Evolutionary conservation across 169 alveolate genomes (phyloP), one percentile per base, ranked within the genome.

Genomic region (Cardiosporidium cionae): DNA sequence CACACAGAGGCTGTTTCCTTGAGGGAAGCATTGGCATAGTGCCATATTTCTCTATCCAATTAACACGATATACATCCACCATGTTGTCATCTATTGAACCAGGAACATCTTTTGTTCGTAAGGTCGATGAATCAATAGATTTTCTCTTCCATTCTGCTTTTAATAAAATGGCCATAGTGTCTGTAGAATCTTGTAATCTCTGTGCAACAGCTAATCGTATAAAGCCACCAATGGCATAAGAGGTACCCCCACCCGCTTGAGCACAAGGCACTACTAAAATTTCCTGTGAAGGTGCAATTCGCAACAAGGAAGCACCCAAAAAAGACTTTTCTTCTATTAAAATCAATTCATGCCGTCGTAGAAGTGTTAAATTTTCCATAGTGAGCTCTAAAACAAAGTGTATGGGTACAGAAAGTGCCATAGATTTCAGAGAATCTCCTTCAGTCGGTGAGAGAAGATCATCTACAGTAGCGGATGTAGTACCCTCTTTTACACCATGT

Each of bases 1-100:
- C 65, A 52, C 82, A 65, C 36, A 75, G 76, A 6, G 82, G 82
- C 62, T 75, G 82, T 29, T 75, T 75, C 3, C 82, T 44, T 3
- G 75, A 52, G 5, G 82, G 82, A 34, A 75, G 70, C 82, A 75
- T 75, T 23, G 82, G 82, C 82, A 75, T 65, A 0, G 65, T 29
- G 7, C 52, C 76, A 53, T 65, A 75, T 33, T 75, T 67, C n/a
- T 44, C 76, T 16, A 28, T 31, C 82, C 82, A 75, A 37, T 69
- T 66, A 2, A 75, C 58, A 3, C 65, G 16, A 44, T 65, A 34
- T 28, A 73, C 79, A 35, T n/a, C 35, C 4, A 34, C 27, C 28
- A 22, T 7, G 1, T 0, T 32, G 25, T 2, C 35, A 28, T 44
- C 35, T 25, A 53, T 63, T 25, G 76, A 33, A 22, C 52, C 27